These are phyloP conservation scores for Lasiodiplodia theobromae DNA, from an alignment of 2,329 filamentous ascomycete genomes.

Conservation along the genomic window DNA sequence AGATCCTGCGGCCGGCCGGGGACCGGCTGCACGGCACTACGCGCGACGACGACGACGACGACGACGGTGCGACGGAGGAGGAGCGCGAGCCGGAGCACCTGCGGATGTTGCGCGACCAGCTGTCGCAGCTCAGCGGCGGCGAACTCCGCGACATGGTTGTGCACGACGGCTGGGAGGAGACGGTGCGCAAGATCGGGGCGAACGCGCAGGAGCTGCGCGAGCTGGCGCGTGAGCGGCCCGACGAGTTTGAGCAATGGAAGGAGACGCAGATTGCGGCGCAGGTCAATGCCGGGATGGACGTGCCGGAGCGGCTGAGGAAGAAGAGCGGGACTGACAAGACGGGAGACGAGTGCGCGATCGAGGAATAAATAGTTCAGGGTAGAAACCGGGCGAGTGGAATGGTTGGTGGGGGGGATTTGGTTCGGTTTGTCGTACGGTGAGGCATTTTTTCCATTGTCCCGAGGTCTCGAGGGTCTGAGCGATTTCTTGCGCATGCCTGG, in stretches of 20 bases:
- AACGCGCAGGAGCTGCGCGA: conserved; percentile 72
- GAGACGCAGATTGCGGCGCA: conserved; percentile 48
- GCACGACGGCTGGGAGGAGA: conserved; percentile 65
- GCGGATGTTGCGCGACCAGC: conserved; percentile 62
- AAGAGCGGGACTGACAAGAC: neutral
- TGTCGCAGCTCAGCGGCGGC: conserved; percentile 69
- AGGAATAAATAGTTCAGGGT: neutral
- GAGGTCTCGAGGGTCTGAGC: neutral
- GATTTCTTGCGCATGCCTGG: neutral
- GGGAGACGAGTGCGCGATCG: neutral
- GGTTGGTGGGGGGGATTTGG: neutral
- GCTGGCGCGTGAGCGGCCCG: conserved; percentile 56
- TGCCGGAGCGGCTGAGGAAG: conserved; percentile 2
- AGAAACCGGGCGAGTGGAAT: neutral
- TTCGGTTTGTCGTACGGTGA: neutral
- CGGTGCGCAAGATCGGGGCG: conserved; percentile 68
- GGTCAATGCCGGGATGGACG: conserved; percentile 37
- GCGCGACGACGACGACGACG: conserved; percentile 37
- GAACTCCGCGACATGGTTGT: conserved; percentile 51
- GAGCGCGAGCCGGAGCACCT: conserved; percentile 47
- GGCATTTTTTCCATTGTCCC: neutral
- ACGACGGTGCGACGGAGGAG: conserved; percentile 41
- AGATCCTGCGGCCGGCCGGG: conserved; percentile 59
- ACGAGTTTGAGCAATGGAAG: conserved; percentile 42
- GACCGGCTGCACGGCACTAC: no score